These are phyloP conservation scores for Epichloe sibirici DNA, from an alignment of 2,329 filamentous ascomycete species.

Conservation along the genomic window DNA sequence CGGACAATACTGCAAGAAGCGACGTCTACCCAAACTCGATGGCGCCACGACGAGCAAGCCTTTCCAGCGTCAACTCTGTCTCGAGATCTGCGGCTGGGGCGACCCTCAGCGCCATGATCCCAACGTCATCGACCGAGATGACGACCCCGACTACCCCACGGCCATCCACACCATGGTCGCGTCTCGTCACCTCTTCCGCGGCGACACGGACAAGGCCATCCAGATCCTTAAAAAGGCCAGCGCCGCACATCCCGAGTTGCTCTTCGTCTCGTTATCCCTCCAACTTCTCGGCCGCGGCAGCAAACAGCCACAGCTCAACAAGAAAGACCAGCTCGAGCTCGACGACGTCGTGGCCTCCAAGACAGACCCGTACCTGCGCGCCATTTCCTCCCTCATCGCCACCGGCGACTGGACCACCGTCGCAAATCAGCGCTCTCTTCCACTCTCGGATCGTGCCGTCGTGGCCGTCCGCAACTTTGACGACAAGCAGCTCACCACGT, in stretches of 20 bases:
- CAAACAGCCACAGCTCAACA: slow-evolving; percentile 18
- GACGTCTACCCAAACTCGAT: slow-evolving; percentile 49
- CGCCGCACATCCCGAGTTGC: slow-evolving; percentile 46
- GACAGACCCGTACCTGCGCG: slow-evolving; percentile 67
- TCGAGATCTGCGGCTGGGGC: slow-evolving; percentile 66
- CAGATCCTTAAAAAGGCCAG: slow-evolving; percentile 58
- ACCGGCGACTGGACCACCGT: slow-evolving; percentile 67
- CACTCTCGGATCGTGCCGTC: slow-evolving; percentile 61
- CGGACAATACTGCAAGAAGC: slow-evolving; percentile 49
- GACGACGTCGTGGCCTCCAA: slow-evolving; percentile 48
- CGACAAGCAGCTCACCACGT: slow-evolving; percentile 50
- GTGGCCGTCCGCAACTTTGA: slow-evolving; percentile 57
- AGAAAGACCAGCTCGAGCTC: slow-evolving; percentile 42
- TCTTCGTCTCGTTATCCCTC: slow-evolving; percentile 56
- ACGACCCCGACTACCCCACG: slow-evolving; percentile 35
- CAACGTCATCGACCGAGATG: slow-evolving; percentile 30
- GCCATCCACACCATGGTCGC: slow-evolving; percentile 60
- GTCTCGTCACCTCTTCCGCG: slow-evolving; percentile 63
- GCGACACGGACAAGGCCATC: slow-evolving; percentile 55
- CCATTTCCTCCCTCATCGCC: slow-evolving; percentile 65
- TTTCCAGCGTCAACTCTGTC: slow-evolving; percentile 60
- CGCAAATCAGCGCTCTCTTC: slow-evolving; percentile 59
- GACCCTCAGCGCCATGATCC: slow-evolving; percentile 36
- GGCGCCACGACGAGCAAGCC: slow-evolving; percentile 52
- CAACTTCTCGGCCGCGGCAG: slow-evolving; percentile 46